Percentiles rank a stretch among this genome's conserved stretches.
Conservation (phyloP, 805 yeast species). For the Yarrowia divulgata region DNA sequence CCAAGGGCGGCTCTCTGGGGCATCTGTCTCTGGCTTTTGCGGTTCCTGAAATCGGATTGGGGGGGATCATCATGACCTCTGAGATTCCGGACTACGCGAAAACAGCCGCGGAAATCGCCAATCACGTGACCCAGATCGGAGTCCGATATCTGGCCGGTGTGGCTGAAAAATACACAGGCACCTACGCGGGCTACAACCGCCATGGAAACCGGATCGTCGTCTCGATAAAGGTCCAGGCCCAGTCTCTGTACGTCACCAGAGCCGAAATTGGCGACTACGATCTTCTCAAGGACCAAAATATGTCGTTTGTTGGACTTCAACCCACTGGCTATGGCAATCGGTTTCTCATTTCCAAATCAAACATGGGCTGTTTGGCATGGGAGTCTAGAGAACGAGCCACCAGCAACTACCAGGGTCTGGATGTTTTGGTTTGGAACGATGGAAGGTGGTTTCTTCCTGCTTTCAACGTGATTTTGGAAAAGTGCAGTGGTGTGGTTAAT, state of each 20-base stretch:
- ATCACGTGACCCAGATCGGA: slow-evolving; percentile 6
- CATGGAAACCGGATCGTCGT: slow-evolving; percentile 2
- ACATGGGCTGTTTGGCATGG: slow-evolving; percentile 16
- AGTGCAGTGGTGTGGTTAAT: background rate
- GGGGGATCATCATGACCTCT: slow-evolving; percentile 21
- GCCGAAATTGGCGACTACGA: background rate
- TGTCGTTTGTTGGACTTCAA: slow-evolving; percentile 1
- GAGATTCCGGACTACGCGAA: slow-evolving; percentile 21
- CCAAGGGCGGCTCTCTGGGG: slow-evolving; percentile 27
- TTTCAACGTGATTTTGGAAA: slow-evolving; percentile 8
- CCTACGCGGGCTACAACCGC: background rate
- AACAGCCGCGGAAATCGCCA: slow-evolving; percentile 1
- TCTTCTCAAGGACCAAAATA: slow-evolving; percentile 1
- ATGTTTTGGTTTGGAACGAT: slow-evolving; percentile 9
- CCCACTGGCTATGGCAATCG: slow-evolving; percentile 6
- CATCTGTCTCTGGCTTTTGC: slow-evolving; percentile 27
- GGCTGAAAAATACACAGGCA: slow-evolving; percentile 19
- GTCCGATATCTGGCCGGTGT: background rate
- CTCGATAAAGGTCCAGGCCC: background rate
- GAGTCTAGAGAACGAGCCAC: slow-evolving; percentile 12
- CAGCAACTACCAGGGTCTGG: slow-evolving; percentile 14
- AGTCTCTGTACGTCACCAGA: slow-evolving; percentile 16
- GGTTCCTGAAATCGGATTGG: slow-evolving; percentile 14
- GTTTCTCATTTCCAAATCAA: background rate
- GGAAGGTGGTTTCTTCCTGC: slow-evolving; percentile 20